Conservation (phyloP, 805 yeast species). For the Wickerhamiella lipophila region DNA sequence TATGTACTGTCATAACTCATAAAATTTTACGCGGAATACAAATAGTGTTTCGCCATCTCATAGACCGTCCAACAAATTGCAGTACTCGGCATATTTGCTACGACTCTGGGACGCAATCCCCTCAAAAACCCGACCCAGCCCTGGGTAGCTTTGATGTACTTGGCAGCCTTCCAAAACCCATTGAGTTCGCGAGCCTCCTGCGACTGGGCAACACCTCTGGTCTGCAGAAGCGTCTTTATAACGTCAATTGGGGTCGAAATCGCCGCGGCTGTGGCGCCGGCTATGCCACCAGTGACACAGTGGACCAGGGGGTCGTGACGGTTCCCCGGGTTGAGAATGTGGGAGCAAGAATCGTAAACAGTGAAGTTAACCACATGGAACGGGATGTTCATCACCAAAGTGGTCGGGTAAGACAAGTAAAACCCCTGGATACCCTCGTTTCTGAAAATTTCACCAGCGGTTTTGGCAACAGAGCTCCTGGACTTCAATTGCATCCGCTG, state of each 20-base stretch:
- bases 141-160: conserved; percentile 39
- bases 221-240: conserved; percentile 81
- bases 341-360: conserved; percentile 75
- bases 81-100: conserved; percentile 88
- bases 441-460: conserved; percentile 26
- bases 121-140: conserved; percentile 55
- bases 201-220: conserved; percentile 37
- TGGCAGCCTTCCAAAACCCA: conserved; percentile 61
- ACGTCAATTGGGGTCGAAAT: conserved; percentile 87
- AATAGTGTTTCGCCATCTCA: conserved; percentile 69
- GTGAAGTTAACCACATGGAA: conserved; percentile 92
- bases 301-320: conserved; percentile 80
- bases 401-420: conserved; percentile 87
- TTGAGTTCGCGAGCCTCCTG: conserved; percentile 39
- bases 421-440: conserved; percentile 51
- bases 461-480: conserved; percentile 16
- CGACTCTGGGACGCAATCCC: conserved; percentile 82
- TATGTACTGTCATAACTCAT: conserved; percentile 9
- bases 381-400: conserved; percentile 81
- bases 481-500: conserved; percentile 72
- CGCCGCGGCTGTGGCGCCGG: conserved; percentile 94
- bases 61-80: conserved; percentile 97
- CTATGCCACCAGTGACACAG: conserved; percentile 83
- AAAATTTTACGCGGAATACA: background rate
- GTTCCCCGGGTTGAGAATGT: conserved; percentile 59